Evolutionary conservation across 2,329 filamentous ascomycete species (phyloP).

Genomic region (Grosmannia huntii): DNA sequence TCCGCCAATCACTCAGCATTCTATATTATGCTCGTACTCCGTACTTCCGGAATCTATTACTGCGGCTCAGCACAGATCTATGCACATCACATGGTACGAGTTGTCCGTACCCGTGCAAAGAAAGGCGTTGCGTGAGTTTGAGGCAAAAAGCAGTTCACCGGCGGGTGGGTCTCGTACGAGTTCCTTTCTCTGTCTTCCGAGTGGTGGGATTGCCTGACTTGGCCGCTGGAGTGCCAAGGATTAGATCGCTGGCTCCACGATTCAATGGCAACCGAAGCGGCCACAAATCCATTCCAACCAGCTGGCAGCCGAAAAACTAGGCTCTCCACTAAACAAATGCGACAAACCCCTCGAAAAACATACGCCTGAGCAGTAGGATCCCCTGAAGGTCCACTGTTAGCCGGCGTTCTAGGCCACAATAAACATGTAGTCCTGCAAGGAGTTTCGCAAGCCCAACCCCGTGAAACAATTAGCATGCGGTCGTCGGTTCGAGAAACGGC

Average conservation of each 20-base stretch:
- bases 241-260: neutral
- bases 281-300: too few species aligned
- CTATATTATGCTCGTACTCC: too few species aligned
- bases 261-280: too few species aligned
- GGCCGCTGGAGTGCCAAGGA: neutral
- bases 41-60: too few species aligned
- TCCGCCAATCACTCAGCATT: too few species aligned
- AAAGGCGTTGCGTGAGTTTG: too few species aligned
- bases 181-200: neutral
- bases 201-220: neutral
- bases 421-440: neutral
- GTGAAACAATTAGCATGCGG: conserved; percentile 2
- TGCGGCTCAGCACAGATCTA: too few species aligned
- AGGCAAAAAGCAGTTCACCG: too few species aligned
- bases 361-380: neutral
- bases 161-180: neutral
- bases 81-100: too few species aligned
- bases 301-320: too few species aligned
- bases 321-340: neutral
- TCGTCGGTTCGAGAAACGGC: neutral
- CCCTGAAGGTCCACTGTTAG: neutral
- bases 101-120: too few species aligned
- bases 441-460: neutral
- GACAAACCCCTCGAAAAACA: neutral
- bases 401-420: neutral